phyloP scores from a whole-genome alignment of 2,329 filamentous ascomycete species.

The Monilinia laxa region DNA sequence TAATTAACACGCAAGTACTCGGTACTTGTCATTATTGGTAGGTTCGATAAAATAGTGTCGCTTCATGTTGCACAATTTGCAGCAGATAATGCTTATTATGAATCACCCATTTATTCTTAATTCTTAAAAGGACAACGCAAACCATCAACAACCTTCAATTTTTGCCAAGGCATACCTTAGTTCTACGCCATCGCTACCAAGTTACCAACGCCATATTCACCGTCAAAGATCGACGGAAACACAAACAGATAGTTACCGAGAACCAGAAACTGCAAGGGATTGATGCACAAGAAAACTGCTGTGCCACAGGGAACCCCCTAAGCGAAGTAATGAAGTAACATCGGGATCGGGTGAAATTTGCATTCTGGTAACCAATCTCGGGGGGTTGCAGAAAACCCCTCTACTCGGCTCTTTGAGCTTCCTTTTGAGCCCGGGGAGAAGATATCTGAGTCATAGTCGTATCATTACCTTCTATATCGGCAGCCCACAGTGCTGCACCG shows the following conservation, averaged over 20 bases:
- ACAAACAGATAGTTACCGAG: conserved; percentile 10
- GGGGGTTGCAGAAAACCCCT: conserved; percentile 27
- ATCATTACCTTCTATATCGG: conserved; percentile 65
- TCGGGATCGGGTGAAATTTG: conserved; percentile 9
- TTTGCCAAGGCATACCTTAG: conserved; percentile 5
- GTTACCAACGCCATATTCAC: conserved; percentile 6
- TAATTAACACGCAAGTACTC: background rate
- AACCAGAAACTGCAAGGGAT: conserved; percentile 1
- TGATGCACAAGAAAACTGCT: background rate
- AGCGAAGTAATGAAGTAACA: background rate
- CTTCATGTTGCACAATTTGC: background rate
- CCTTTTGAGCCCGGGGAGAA: conserved; percentile 25
- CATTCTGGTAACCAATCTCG: conserved; percentile 27
- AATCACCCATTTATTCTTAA: background rate
- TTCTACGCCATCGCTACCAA: conserved; percentile 13
- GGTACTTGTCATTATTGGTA: background rate
- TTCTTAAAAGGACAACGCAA: background rate
- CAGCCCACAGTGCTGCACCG: conserved; percentile 91
- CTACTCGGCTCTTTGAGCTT: conserved; percentile 30
- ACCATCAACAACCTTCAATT: background rate
- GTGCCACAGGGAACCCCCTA: conserved; percentile 12
- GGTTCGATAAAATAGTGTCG: background rate
- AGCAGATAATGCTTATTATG: background rate
- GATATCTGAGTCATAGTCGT: conserved; percentile 37
- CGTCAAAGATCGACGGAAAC: conserved; percentile 15